Evolutionary conservation across 2,329 filamentous ascomycete genomes (phyloP).

Genomic region (Scedosporium minutisporum): DNA sequence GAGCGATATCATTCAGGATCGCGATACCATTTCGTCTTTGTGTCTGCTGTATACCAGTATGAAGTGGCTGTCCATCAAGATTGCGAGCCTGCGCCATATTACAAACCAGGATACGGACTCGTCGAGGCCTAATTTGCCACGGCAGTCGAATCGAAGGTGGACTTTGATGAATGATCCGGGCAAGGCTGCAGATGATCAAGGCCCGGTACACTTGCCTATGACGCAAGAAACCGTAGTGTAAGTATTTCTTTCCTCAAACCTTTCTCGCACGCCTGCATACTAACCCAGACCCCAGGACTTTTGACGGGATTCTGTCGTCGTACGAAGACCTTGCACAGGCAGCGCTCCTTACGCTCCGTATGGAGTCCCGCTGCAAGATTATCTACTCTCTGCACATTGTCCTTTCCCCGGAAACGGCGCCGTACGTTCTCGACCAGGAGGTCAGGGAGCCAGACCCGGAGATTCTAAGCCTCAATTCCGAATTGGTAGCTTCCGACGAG

Average conservation of each 20-base stretch:
- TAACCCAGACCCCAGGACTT: constrained; percentile 44
- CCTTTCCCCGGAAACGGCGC: constrained; percentile 49
- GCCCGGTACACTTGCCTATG: constrained; percentile 74
- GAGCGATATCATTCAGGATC: constrained; percentile 80
- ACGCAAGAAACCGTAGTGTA: constrained; percentile 75
- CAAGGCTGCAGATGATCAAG: constrained; percentile 48
- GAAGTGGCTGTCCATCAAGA: constrained; percentile 89
- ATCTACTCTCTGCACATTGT: constrained; percentile 64
- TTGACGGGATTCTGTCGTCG: constrained; percentile 77
- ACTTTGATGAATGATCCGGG: constrained; percentile 62
- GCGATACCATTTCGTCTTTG: constrained; percentile 73
- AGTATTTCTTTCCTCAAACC: constrained; percentile 21
- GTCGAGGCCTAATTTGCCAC: constrained; percentile 42
- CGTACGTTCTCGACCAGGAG: constrained; percentile 59
- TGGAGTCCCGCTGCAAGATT: constrained; percentile 79
- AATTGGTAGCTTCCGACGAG: constrained; percentile 81
- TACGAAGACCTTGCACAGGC: constrained; percentile 73
- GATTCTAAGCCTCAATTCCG: constrained; percentile 73
- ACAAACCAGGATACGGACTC: constrained; percentile 63
- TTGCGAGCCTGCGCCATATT: constrained; percentile 72
- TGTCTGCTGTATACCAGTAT: constrained; percentile 93
- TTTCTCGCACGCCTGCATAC: not conserved
- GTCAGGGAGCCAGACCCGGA: constrained; percentile 69
- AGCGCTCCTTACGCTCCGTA: constrained; percentile 75
- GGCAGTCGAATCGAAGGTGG: constrained; percentile 65